Conservation (phyloP, 1,139 yeast species). For the Eremothecium gossypii region DNA sequence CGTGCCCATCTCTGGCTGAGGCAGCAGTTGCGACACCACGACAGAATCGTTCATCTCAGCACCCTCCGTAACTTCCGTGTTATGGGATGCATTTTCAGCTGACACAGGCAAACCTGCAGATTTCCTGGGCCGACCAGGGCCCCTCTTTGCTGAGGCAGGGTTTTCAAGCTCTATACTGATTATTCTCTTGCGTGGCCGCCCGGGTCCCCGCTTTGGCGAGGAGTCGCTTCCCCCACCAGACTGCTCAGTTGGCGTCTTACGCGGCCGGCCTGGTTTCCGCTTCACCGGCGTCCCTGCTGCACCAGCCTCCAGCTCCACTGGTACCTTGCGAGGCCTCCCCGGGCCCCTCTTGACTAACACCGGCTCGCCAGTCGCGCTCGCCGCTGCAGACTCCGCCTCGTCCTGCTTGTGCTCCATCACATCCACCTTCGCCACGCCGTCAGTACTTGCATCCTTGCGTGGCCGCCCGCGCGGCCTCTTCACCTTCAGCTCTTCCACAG, state of each 20-base stretch:
- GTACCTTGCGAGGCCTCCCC: constrained; percentile 2
- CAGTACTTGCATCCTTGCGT: neutral
- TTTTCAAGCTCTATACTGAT: neutral
- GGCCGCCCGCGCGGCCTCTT: constrained; percentile 6
- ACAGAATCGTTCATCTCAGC: too few species aligned
- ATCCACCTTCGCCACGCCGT: neutral
- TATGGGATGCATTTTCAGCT: too few species aligned
- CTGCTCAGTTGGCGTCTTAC: neutral
- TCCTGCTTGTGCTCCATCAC: neutral
- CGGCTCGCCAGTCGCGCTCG: neutral
- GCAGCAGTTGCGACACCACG: too few species aligned
- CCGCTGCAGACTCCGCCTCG: neutral
- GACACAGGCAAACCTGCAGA: neutral
- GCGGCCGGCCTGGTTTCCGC: constrained; percentile 4
- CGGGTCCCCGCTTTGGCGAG: constrained; percentile 2
- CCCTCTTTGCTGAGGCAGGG: neutral
- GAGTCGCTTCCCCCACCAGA: neutral
- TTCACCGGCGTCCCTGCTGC: neutral
- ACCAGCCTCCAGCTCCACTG: neutral
- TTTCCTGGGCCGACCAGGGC: neutral
- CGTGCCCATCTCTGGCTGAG: too few species aligned
- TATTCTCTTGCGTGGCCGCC: neutral
- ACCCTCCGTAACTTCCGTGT: too few species aligned
- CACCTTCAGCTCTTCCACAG: constrained; percentile 5
- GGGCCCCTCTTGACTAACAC: constrained; percentile 1